phyloP scores from a whole-genome alignment of 2,329 filamentous ascomycete species.

The Sphaerulina populicola region DNA sequence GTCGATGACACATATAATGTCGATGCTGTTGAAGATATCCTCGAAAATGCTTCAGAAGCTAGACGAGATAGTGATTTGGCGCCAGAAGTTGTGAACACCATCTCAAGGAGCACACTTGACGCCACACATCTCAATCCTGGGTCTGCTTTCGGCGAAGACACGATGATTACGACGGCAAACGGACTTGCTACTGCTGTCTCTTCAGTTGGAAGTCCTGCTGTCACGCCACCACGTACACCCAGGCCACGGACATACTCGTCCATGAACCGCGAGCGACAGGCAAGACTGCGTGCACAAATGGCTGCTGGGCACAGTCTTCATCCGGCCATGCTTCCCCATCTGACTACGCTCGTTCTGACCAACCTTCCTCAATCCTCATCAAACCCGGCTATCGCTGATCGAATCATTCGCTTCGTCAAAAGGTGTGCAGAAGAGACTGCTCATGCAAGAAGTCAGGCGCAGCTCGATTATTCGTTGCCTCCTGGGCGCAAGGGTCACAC shows the following conservation, averaged over 20 bases:
- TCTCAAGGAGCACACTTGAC: slow-evolving; percentile 14
- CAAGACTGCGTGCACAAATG: slow-evolving; percentile 24
- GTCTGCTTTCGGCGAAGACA: slow-evolving; percentile 17
- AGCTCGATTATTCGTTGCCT: slow-evolving; percentile 51
- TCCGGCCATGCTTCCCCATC: slow-evolving; percentile 47
- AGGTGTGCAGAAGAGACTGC: slow-evolving; percentile 49
- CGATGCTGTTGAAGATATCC: not conserved
- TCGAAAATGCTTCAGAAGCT: slow-evolving; percentile 16
- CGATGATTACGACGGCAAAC: slow-evolving; percentile 7
- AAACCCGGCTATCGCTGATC: slow-evolving; percentile 36
- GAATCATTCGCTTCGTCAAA: slow-evolving; percentile 48
- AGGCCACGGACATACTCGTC: slow-evolving; percentile 28
- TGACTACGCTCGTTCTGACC: slow-evolving; percentile 50
- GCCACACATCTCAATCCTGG: slow-evolving; percentile 17
- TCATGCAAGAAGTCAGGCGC: slow-evolving; percentile 47
- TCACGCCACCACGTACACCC: slow-evolving; percentile 5
- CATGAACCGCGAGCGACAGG: slow-evolving; percentile 25
- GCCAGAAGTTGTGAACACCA: slow-evolving; percentile 38
- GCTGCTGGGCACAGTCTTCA: slow-evolving; percentile 36
- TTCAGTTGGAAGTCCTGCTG: slow-evolving; percentile 5
- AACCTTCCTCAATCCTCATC: slow-evolving; percentile 41
- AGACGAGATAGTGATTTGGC: slow-evolving; percentile 40
- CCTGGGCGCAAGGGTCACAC: slow-evolving; percentile 46
- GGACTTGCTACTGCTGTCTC: slow-evolving; percentile 5
- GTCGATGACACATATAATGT: slow-evolving; percentile 28